These are phyloP conservation scores for Adansonia grandidieri DNA, from an alignment of 441 rosid genomes.

Conservation along the genomic window DNA sequence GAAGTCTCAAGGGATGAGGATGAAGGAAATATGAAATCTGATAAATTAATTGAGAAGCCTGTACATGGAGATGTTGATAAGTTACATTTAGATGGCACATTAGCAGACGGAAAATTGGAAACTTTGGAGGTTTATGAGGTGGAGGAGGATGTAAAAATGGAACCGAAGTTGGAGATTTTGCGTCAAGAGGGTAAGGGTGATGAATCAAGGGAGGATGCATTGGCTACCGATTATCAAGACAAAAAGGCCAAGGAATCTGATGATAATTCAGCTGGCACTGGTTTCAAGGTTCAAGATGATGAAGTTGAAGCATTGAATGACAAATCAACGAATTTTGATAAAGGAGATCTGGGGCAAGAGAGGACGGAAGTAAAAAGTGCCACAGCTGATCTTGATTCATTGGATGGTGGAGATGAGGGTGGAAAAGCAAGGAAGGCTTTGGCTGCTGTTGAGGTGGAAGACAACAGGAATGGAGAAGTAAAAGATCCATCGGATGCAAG, in stretches of 20 bases:
- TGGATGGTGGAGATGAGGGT: conserved; percentile 28
- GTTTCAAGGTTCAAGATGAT: conserved; percentile 27
- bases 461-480: background rate
- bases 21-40: conserved; percentile 26
- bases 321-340: conserved; percentile 17
- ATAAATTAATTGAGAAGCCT: conserved; percentile 9
- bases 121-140: background rate
- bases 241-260: conserved; percentile 21
- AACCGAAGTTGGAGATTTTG: conserved; percentile 28
- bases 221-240: conserved; percentile 29
- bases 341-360: conserved; percentile 27
- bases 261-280: conserved; percentile 29
- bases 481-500: conserved; percentile 28
- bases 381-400: conserved; percentile 23
- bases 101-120: conserved; percentile 17
- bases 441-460: background rate
- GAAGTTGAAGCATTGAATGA: conserved; percentile 20
- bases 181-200: conserved; percentile 28
- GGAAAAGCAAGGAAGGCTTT: background rate
- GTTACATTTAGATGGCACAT: background rate
- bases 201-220: conserved; percentile 31
- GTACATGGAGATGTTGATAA: conserved; percentile 18
- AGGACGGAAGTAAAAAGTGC: conserved; percentile 20
- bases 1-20: conserved; percentile 26
- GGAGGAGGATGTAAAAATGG: conserved; percentile 21